phyloP scores from a whole-genome alignment of 83 land plant genomes.

The Isoetes engelmannii region DNA sequence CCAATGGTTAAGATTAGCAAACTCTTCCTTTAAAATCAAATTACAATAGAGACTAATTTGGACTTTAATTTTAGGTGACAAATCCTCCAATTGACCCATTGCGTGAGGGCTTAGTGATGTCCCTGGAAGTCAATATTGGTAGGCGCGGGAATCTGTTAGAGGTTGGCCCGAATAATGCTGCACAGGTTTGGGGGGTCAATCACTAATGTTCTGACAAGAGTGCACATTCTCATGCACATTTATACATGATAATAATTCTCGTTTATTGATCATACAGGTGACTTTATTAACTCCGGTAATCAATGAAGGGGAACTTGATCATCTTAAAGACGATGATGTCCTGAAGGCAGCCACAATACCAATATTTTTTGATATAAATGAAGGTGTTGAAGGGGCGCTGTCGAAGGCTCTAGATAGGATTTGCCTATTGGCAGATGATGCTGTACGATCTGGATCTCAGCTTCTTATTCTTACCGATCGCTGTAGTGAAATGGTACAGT shows the following conservation, averaged over 20 bases:
- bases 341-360: conserved; percentile 60
- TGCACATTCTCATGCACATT: conserved; percentile 6
- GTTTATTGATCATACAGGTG: conserved; percentile 36
- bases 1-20: background rate
- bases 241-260: background rate
- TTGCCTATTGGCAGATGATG: conserved; percentile 96
- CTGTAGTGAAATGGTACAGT: conserved; percentile 63
- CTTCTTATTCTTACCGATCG: conserved; percentile 89
- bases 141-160: conserved; percentile 82
- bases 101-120: conserved; percentile 96
- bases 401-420: conserved; percentile 48
- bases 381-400: conserved; percentile 77
- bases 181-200: conserved; percentile 53
- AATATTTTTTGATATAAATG: conserved; percentile 80
- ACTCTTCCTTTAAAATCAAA: background rate
- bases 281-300: conserved; percentile 74
- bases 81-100: conserved; percentile 98
- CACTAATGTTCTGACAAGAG: background rate
- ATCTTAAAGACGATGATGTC: conserved; percentile 42
- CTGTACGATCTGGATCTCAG: conserved; percentile 88
- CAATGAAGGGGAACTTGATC: conserved; percentile 94
- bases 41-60: background rate
- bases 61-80: conserved; percentile 59
- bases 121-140: conserved; percentile 89
- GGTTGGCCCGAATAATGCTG: conserved; percentile 81